Base-by-base conservation (phyloP, 192 early-diverging fungal genomes). In the Coemansia sp. region DNA sequence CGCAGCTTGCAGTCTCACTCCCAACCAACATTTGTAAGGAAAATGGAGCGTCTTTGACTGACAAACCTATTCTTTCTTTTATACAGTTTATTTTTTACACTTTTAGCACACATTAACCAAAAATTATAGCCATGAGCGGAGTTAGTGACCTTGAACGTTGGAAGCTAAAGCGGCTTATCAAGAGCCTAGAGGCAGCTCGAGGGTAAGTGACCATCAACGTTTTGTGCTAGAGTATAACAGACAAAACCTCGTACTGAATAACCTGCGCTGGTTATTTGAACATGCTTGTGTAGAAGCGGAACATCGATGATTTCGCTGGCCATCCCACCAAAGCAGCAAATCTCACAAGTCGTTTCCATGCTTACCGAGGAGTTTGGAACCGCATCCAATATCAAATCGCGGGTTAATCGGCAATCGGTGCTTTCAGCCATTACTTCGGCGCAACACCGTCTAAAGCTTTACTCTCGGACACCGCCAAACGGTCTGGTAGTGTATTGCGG, bases 251-350 rank as follows among this genome's bases (percentile, higher is more conserved):
- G 7, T 23, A 23, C 50, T 51, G 10, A 53, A 12, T 7, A 12
- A 3, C 51, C 1, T 23, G 22, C 24, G 21, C 8, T 11, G 21
- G 9, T 2, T 27, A 27, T n/a, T 3, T 3, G n/a, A 15, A 9
- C 32, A 32, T 56, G 32, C 38, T 23, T 38, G 12, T 62, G 27
- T 75, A 75, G 89, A 38, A 98, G 95, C 73, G 96, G 95, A 66
- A 98, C 95, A 5, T 94, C 93, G 69, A 97, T 98, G 94, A 94
- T 98, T 79, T 94, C 94, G 25, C 87, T 98, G 47, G 87, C 96
- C 64, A 86, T 97, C 55, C 93, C 83, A 39, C 92, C 93, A 58
- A 89, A 86, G 72, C 87, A 89, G 82, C 94, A 97, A 67, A 91
- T 98, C 66, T 85, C 93, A 0, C 87, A 84, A 59, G 84, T 87